Base-by-base conservation (phyloP, 2,329 filamentous ascomycete species). In the Colletotrichum salicis region DNA sequence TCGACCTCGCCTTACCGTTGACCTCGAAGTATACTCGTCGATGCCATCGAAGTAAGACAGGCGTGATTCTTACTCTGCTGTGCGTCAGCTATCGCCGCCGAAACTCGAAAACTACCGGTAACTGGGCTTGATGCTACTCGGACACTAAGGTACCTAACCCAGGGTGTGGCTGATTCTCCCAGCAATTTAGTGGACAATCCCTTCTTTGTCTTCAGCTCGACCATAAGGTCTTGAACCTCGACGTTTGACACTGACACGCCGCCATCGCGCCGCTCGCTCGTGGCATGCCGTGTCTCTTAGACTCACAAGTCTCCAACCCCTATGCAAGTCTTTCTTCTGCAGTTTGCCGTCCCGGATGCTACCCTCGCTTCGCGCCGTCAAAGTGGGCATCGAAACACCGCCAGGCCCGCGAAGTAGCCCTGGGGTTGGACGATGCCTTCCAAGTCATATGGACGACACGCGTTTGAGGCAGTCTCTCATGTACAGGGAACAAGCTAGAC, bases 401-500 rank as follows among this genome's bases (percentile, higher is more conserved):
- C 19, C 60, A 60, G 55, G 48, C 35, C 27, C 15, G 13, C 65
- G 19, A 60, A 29, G 51, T 35, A 51, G 37, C 10, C 41, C 24
- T 57, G 24, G 13, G 33, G 35, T 37, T 33, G 58, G 66, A 63
- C 65, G 48, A 52, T 60, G 11, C 55, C 35, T 62, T 56, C 33
- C 45, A 60, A 56, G 33, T 61, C 66, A 64, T 64, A 22, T 64
- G 48, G 70, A 64, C 65, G 55, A 70, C 29, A 64, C 66, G 59
- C 65, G 59, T 37, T 45, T 69, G 69, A 71, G 54, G 59, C 65
- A 69, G 45, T 45, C 35, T 57, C 22, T 55, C 22, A 19, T 45
- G 29, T 51, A 27, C 65, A 72, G 66, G 70, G 67, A 71, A 67
- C 15, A 71, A 62, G 59, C 61, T n/a, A 33, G 69, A 64, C 41